These are phyloP conservation scores for Xylaria sp. DNA, from an alignment of 2,329 filamentous ascomycete genomes.

Conservation along the genomic window DNA sequence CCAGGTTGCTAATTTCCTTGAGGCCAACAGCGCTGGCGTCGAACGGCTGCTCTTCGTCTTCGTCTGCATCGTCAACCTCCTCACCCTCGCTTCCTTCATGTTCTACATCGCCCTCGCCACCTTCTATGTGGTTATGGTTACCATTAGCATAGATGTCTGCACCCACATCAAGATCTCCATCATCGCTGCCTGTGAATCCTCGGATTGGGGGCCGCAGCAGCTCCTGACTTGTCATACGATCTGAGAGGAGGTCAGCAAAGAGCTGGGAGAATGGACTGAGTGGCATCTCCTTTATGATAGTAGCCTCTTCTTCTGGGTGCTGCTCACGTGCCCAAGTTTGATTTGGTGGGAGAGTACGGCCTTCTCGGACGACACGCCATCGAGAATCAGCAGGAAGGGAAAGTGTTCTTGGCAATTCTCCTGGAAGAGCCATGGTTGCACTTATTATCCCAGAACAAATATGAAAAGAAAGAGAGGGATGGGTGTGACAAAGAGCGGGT, in stretches of 20 bases:
- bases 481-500: neutral
- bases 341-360: neutral
- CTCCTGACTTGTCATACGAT: constrained; percentile 8
- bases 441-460: neutral
- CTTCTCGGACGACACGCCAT: constrained; percentile 27
- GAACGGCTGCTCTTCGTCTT: constrained; percentile 57
- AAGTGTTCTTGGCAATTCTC: neutral
- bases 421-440: constrained; percentile 10
- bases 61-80: constrained; percentile 53
- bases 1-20: constrained; percentile 87
- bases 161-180: constrained; percentile 49
- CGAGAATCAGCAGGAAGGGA: constrained; percentile 8
- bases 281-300: constrained; percentile 9
- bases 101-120: constrained; percentile 48
- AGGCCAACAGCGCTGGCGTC: constrained; percentile 68
- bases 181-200: constrained; percentile 24
- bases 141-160: constrained; percentile 41
- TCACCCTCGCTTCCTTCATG: constrained; percentile 51
- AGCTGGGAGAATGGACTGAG: constrained; percentile 26
- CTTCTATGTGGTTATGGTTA: constrained; percentile 45
- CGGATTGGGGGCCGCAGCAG: constrained; percentile 16
- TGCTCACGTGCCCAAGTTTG: constrained; percentile 10
- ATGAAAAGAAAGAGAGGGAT: neutral
- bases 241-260: constrained; percentile 32
- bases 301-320: constrained; percentile 19